Evolutionary conservation across 768 basidiomycete species (phyloP).

Genomic region (Leccinum arenicola): DNA sequence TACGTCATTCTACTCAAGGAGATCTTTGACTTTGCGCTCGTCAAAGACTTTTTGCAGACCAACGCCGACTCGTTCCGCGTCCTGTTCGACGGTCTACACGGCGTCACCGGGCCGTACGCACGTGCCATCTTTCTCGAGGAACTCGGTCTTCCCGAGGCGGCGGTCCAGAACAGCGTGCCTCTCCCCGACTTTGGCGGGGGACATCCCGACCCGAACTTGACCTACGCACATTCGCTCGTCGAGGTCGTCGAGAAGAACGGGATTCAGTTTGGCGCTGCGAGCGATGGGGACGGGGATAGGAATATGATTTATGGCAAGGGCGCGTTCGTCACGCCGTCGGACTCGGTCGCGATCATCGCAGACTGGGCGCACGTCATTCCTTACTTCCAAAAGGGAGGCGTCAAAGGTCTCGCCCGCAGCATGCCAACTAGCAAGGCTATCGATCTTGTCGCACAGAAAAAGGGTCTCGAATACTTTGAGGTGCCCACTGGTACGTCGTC

Average conservation of each 20-base stretch:
- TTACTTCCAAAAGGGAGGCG: conserved; percentile 83
- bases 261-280: conserved; percentile 93
- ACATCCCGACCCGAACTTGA: conserved; percentile 98
- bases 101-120: conserved; percentile 97
- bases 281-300: conserved; percentile 95
- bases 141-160: conserved; percentile 75
- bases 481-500: conserved; percentile 84
- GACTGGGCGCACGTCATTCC: conserved; percentile 93
- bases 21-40: conserved; percentile 94
- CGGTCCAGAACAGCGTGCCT: conserved; percentile 88
- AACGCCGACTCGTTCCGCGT: conserved; percentile 73
- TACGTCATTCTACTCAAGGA: conserved; percentile 79
- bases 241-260: conserved; percentile 83
- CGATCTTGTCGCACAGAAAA: conserved; percentile 92
- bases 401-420: conserved; percentile 93
- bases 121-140: conserved; percentile 79
- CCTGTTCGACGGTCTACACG: conserved; percentile 94
- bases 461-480: conserved; percentile 90
- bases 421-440: conserved; percentile 99
- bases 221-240: conserved; percentile 93
- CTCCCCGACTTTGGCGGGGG: conserved; percentile 96
- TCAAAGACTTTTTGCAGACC: conserved; percentile 80
- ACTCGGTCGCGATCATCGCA: conserved; percentile 98
- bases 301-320: conserved; percentile 99
- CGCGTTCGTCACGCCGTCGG: conserved; percentile 97